Base-by-base conservation (phyloP, 2,329 filamentous ascomycete species). In the Aspergillus neoniger region DNA sequence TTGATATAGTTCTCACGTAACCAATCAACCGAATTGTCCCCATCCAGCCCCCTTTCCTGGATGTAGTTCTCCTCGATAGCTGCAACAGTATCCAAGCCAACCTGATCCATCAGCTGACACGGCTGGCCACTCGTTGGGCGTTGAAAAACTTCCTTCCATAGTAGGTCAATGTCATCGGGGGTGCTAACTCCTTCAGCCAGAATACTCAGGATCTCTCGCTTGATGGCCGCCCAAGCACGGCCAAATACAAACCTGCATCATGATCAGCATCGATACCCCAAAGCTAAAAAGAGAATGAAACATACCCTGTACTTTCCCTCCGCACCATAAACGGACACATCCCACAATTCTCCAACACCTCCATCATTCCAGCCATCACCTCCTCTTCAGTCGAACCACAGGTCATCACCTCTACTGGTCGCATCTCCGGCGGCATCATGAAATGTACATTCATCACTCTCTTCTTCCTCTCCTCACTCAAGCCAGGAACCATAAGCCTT, bases 141-240 rank as follows among this genome's bases (percentile, higher is more conserved):
- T 41, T 53, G 78, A 70, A 82, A 79, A 57, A 71, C 71, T 7
- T 81, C 59, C 21, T 65, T 56, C 67, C 68, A 71, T 2, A 85
- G 63, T 0, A 65, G 61, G 58, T 86, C 83, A 21, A 85, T 79
- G 55, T 83, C 78, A 21, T 76, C 70, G 0, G 83, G 79, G 0
- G 72, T 74, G 2, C 76, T 77, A 1, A 85, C 81, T 0, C 77
- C 82, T 54, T 86, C 82, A 0, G 77, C 73, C 3, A 85, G 66
- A 17, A 85, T 81, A 1, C 68, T 75, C 21, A 85, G 61, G 1
- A 74, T 74, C 63, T 86, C 83, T 3, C 83, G 75, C 70, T 85
- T 85, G 48, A 86, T 75, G 0, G 83, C 82, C 0, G 83, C 83
- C 83, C 83, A 86, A 0, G 85, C 69, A 1, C 83, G 79, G 55